Evolutionary conservation across 495 filamentous ascomycete species (phyloP).

Genomic region (Aspergillus sclerotioniger): DNA sequence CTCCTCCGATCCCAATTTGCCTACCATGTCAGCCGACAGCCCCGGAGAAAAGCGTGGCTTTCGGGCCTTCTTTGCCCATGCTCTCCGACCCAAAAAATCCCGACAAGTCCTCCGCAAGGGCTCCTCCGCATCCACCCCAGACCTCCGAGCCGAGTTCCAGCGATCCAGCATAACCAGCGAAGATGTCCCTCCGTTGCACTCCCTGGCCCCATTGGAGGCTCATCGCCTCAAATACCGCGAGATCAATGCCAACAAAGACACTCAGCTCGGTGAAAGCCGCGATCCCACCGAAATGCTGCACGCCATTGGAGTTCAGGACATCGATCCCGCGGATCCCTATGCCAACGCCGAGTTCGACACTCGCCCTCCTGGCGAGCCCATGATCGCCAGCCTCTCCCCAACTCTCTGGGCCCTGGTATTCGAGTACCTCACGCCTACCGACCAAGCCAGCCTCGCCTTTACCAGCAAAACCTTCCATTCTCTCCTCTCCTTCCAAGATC

Average conservation of each 20-base stretch:
- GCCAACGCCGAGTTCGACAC: constrained; percentile 18
- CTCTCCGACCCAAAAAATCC: constrained; percentile 45
- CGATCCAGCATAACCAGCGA: constrained; percentile 30
- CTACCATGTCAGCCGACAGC: constrained; percentile 36
- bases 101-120: constrained; percentile 46
- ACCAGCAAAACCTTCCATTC: constrained; percentile 44
- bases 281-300: constrained; percentile 52
- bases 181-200: constrained; percentile 35
- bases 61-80: constrained; percentile 34
- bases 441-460: constrained; percentile 47
- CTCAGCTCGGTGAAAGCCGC: constrained; percentile 47
- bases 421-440: constrained; percentile 38
- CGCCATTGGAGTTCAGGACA: constrained; percentile 40
- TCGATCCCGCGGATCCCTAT: constrained; percentile 25
- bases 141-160: constrained; percentile 3
- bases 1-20: not conserved
- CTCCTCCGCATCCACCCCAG: not conserved
- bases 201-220: constrained; percentile 36
- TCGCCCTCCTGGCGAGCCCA: constrained; percentile 40
- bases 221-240: constrained; percentile 41
- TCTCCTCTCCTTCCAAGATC: constrained; percentile 39
- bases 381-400: constrained; percentile 43
- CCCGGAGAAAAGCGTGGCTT: constrained; percentile 36
- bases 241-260: constrained; percentile 33
- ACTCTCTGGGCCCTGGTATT: constrained; percentile 45